These are phyloP conservation scores for Boletus semigastroideus DNA, from an alignment of 1,284 basidiomycete genomes.

Conservation along the genomic window DNA sequence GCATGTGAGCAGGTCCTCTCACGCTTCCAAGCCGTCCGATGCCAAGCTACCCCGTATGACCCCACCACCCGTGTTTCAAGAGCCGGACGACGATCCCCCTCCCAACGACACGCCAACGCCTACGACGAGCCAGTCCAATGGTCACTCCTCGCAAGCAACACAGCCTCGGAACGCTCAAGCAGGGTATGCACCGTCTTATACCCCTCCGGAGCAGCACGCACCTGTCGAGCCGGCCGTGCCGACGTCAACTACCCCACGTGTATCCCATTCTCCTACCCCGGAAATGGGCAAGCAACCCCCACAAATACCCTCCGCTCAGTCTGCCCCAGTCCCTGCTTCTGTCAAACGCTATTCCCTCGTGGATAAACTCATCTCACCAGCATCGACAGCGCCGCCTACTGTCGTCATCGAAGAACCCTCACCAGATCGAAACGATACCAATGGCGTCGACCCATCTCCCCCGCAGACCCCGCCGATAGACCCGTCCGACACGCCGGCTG, in stretches of 20 bases:
- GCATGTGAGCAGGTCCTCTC: constrained; percentile 16
- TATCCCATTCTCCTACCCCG: constrained; percentile 17
- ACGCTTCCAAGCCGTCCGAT: constrained; percentile 22
- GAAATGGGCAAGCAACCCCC: constrained; percentile 29
- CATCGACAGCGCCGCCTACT: constrained; percentile 39
- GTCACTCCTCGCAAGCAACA: constrained; percentile 7
- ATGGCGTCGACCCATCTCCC: constrained; percentile 34
- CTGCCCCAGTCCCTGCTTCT: constrained; percentile 48
- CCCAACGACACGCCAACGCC: constrained; percentile 10
- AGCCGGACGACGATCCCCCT: constrained; percentile 33
- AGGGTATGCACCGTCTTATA: background rate
- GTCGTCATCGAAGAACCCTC: constrained; percentile 58
- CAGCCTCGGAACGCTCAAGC: constrained; percentile 21
- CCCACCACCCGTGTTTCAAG: constrained; percentile 32
- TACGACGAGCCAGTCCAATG: constrained; percentile 10
- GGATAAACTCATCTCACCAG: constrained; percentile 53
- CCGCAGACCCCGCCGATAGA: constrained; percentile 46
- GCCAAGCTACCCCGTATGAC: constrained; percentile 16
- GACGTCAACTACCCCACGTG: constrained; percentile 4
- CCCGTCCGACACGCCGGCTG: constrained; percentile 53
- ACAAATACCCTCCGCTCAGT: constrained; percentile 32
- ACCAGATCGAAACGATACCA: constrained; percentile 30
- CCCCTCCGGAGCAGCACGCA: constrained; percentile 10
- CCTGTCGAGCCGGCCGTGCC: constrained; percentile 12
- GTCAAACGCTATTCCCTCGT: constrained; percentile 77